Evolutionary conservation across 78 protist genomes (phyloP), one percentile per base, ranked within the genome.

Genomic region (Andalucia godoyi): DNA sequence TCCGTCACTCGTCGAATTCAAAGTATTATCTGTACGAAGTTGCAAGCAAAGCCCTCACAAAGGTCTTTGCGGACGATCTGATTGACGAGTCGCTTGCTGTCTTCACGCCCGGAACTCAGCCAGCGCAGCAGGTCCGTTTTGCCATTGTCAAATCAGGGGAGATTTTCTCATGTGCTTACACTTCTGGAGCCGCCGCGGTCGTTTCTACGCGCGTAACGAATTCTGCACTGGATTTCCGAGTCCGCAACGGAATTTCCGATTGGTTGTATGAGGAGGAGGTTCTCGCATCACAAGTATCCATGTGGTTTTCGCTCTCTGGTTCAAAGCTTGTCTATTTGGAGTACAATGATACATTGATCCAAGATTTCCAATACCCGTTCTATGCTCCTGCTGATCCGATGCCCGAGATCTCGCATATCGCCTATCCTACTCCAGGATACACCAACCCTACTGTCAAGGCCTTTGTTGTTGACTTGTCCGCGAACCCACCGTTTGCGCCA

Each of bases 261-360:
- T 55, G 60, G 60, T 29, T 55, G n/a, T 55, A 55, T 21, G 60
- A 55, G 21, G 60, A 55, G 21, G 60, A 55, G 21, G 60, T 55
- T 30, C 21, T 29, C 25, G 21, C 21, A 18, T 21, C 54, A 29
- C 53, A 29, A 30, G 21, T 21, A 18, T 29, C 60, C 21, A 30
- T 55, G 25, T 29, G 21, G 21, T 55, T 21, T 21, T 29, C 53
- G 21, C 53, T 21, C 18, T 21, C 21, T 55, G 21, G 60, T 55
- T 21, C 21, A 21, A 18, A 21, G n/a, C 25, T 55, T 21, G 60
- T 21, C 25, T 55, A 29, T 21, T 21, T 55, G 54, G 21, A 21
- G n/a, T 55, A 29, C n/a, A 55, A 55, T 21, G 60, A 55, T 21
- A 55, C 60, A 21, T 29, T 29, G 21, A 21, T 55, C 21, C 60